Base-by-base conservation (phyloP, 129 eudicot species). In the Arctium lappa region DNA sequence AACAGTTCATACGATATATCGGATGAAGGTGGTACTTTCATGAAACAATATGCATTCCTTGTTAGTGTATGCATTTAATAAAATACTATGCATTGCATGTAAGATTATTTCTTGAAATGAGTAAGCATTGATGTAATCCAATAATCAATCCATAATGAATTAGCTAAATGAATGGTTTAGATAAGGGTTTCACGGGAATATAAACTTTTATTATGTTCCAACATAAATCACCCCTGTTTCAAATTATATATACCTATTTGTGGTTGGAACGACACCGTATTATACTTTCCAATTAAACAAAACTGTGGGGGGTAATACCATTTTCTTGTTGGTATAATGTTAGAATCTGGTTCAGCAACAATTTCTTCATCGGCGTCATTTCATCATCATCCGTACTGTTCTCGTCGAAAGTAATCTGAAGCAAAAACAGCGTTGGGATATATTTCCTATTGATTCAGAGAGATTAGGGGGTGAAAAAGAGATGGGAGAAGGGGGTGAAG, bases 401-500 rank as follows among this genome's bases (percentile, higher is more conserved):
- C 22, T n/a, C 22, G 13, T 27, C 66, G 65, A 72, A 72, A 60
- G 18, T 62, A 27, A 77, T 72, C 75, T 6, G 65, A 83, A 83
- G 50, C 83, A 78, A 72, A 78, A 50, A 18, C 53, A 72, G 15
- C 40, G 18, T 48, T 8, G 3, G n/a, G n/a, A 46, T 72, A 76
- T 16, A 50, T 36, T 56, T 60, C 8, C 12, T 63, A 40, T 62
- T 53, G 37, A 75, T 44, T 69, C 76, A 22, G 5, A 6, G 38
- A 27, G 77, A 75, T 76, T 69, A 74, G 16, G 46, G 37, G 13
- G 70, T 12, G 46, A 56, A 76, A 56, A 76, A 69, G 29, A 69
- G 81, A 76, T 77, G 86, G 86, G 81, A 32, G 84, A 72, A 36
- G 78, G 73, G 72, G 83, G 76, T 34, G 85, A 82, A 42, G 72